Percentiles rank a stretch among this genome's conserved stretches.
These are phyloP conservation scores for Diphasiastrum complanatum DNA, from an alignment of 83 land plant genomes.

Conservation along the genomic window DNA sequence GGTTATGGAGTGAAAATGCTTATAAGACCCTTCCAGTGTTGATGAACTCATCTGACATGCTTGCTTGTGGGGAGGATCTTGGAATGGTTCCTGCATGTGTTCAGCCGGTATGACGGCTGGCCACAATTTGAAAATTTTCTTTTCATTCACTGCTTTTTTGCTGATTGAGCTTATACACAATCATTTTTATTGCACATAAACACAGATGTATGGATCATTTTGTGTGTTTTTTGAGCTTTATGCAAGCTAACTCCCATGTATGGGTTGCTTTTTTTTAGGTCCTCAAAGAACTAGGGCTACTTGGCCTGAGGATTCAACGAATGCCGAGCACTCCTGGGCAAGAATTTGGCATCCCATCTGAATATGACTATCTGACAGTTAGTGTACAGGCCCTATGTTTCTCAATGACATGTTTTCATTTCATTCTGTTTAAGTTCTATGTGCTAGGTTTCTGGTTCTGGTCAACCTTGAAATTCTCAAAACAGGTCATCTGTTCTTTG, in stretches of 20 bases:
- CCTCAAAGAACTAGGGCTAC: conserved; percentile 80
- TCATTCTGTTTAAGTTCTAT: too few relatives aligned
- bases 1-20: conserved; percentile 91
- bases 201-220: too few relatives aligned
- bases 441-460: too few relatives aligned
- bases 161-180: not conserved
- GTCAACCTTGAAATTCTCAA: too few relatives aligned
- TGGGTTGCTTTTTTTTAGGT: conserved; percentile 45
- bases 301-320: conserved; percentile 91
- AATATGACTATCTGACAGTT: conserved; percentile 87
- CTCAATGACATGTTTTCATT: not conserved
- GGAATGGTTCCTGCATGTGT: conserved; percentile 94
- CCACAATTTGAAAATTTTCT: too few relatives aligned
- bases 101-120: conserved; percentile 90
- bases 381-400: conserved; percentile 10
- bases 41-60: conserved; percentile 88
- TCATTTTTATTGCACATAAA: not conserved
- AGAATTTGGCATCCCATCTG: conserved; percentile 89
- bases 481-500: too few relatives aligned
- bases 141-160: not conserved
- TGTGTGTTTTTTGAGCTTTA: too few relatives aligned
- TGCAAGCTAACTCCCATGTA: too few relatives aligned
- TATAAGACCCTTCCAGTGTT: conserved; percentile 86
- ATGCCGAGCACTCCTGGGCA: conserved; percentile 81
- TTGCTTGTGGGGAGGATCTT: conserved; percentile 98